Base-by-base conservation (phyloP, 768 basidiomycete genomes). In the Amanita rubescens region DNA sequence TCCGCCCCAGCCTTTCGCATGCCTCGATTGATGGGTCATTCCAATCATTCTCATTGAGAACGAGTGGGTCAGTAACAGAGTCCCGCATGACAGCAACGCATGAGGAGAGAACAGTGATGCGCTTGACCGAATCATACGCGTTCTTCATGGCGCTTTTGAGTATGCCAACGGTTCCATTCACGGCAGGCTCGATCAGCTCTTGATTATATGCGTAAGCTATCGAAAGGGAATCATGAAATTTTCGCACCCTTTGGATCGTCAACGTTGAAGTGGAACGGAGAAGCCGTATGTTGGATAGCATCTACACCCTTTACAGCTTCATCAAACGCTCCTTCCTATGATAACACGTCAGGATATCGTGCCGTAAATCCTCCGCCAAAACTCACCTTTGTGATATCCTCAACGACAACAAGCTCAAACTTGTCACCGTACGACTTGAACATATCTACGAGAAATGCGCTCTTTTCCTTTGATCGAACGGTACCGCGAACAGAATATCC, bases 221-320 rank as follows among this genome's bases (percentile, higher is more conserved):
- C n/a, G 14, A 10, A 47, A 33, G n/a, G n/a, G 3, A 33, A 14
- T n/a, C 27, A 5, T 8, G 14, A 44, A 9, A 8, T 15, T 33
- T 10, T 54, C 49, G 22, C 57, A 68, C 68, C 67, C 54, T 67
- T 55, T 3, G 77, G 76, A 35, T 81, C 73, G n/a, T 71, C 67
- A 1, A 69, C 73, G 1, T 74, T 67, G 22, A 71, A 56, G 51
- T 75, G 69, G 60, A 82, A 75, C 1, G 87, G 86, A 1, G 85
- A 87, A 0, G 85, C 85, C 3, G 75, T 80, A 60, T 89, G 88
- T 34, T 71, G 75, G 48, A 93, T 79, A 0, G 77, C 90, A 55
- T 88, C 82, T 7, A 91, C 81, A 1, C 77, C 87, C 63, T 82
- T 79, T 55, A 91, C 85, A 0, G 82, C 88, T 48, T 88, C 81